Base-by-base conservation (phyloP, 352 stramenopile genomes). In the Pelagophyceae sp. region DNA sequence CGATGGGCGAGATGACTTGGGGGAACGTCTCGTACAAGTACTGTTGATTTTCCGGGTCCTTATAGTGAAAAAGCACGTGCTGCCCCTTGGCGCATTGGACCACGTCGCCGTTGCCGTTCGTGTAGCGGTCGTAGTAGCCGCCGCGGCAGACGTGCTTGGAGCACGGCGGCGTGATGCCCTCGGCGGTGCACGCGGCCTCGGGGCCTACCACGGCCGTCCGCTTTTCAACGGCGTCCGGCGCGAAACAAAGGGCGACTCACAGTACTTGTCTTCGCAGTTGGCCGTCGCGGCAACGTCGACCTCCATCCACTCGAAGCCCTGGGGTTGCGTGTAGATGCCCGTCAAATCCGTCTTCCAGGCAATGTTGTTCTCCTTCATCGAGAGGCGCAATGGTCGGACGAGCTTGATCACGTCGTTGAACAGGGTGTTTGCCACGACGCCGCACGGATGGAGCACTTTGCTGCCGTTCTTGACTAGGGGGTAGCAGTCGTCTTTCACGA, bases 391-490 rank as follows among this genome's bases (percentile, higher is more conserved):
- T 1, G 50, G 51, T 3, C 5, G n/a, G 0, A 29, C 27, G 5
- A 89, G 76, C 0, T 77, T 80, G 72, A 93, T 85, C 5, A 87
- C 81, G 88, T 95, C 96, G 83, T 99, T 99, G 87, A 99, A 99
- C 25, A 98, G 85, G 72, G 93, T 98, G 85, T 99, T 98, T 70
- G 96, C 95, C 82, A 99, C 98, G 31, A 99, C 86, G 25, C 96
- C 96, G 84, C 96, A 99, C 27, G 96, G 96, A 86, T 98, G 98
- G 29, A 99, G 88, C 40, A 87, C 81, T 19, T 76, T 38, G 19
- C 81, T 72, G 3, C 79, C 82, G 81, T 96, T 92, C 79, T 90
- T 90, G 72, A 86, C 87, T 25, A 97, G 82, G 33, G 92, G 92
- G 50, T 92, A 85, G 83, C 94, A 98, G 74, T 93, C 84, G 58